A percentile compares a stretch with the other conserved stretches of the same genome.
Evolutionary conservation across 2,329 filamentous ascomycete species (phyloP).

Genomic region (Talaromyces sp.): DNA sequence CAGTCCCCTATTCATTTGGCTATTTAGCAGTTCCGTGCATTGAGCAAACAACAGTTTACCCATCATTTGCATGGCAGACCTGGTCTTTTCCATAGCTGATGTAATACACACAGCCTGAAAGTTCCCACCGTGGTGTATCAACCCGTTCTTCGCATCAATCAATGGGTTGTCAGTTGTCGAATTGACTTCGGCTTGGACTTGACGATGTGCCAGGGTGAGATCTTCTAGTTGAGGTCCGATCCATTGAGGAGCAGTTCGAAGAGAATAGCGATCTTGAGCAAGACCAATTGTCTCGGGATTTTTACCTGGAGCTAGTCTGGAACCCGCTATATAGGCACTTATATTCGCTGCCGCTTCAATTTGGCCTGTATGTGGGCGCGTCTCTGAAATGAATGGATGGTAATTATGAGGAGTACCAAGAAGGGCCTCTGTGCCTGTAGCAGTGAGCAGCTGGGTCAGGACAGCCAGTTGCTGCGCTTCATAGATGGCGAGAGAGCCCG

Average conservation of each 20-base stretch:
- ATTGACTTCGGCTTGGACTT: slow-evolving; percentile 59
- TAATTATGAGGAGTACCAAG: slow-evolving; percentile 53
- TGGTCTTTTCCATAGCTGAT: slow-evolving; percentile 59
- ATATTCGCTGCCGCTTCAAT: slow-evolving; percentile 55
- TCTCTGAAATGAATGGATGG: slow-evolving; percentile 53
- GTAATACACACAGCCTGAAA: slow-evolving; percentile 62
- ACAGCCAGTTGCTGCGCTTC: slow-evolving; percentile 16
- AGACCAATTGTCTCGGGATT: slow-evolving; percentile 27
- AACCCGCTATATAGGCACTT: slow-evolving; percentile 46
- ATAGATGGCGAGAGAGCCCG: slow-evolving; percentile 14
- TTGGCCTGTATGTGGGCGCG: slow-evolving; percentile 59
- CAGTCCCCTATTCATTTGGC: slow-evolving; percentile 54
- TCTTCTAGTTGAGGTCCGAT: slow-evolving; percentile 63
- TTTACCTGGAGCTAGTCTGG: slow-evolving; percentile 36
- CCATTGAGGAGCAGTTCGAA: slow-evolving; percentile 63
- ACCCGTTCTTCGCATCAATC: slow-evolving; percentile 42
- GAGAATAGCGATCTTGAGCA: slow-evolving; percentile 60
- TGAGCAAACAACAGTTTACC: slow-evolving; percentile 63
- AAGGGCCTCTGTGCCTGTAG: slow-evolving; percentile 51
- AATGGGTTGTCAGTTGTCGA: slow-evolving; percentile 64
- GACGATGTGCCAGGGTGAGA: slow-evolving; percentile 51
- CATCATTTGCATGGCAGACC: slow-evolving; percentile 48
- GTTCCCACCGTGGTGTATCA: slow-evolving; percentile 59
- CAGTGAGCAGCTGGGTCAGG: slow-evolving; percentile 13
- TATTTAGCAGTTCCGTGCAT: slow-evolving; percentile 59